Evolutionary conservation across 1,284 basidiomycete species (phyloP).

Genomic region (Apiotrichum mycotoxinovorans): DNA sequence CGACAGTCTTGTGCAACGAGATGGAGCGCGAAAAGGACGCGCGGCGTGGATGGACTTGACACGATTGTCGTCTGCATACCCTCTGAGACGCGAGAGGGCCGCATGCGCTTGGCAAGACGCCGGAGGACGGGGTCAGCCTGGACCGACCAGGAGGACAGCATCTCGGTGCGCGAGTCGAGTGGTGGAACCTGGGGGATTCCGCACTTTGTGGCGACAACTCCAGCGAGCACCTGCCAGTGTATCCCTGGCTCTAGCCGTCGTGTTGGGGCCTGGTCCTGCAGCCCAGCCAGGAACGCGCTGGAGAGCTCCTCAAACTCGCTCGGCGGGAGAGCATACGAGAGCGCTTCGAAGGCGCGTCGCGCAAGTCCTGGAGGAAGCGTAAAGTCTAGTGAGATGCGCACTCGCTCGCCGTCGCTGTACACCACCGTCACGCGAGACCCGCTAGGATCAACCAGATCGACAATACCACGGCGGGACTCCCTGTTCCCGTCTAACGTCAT

Average conservation of each 20-base stretch:
- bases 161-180: neutral
- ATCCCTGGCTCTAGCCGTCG: constrained; percentile 1
- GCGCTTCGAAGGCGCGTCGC: constrained; percentile 58
- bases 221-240: constrained; percentile 9
- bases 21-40: constrained; percentile 64
- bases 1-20: constrained; percentile 62
- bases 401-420: constrained; percentile 55
- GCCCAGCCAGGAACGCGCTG: neutral
- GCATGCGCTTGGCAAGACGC: constrained; percentile 50
- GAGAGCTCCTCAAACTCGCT: constrained; percentile 30
- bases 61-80: neutral
- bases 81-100: neutral
- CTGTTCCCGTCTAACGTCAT: constrained; percentile 26
- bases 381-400: constrained; percentile 56
- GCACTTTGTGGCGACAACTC: constrained; percentile 44
- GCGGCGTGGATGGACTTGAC: constrained; percentile 3
- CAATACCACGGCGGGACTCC: constrained; percentile 2
- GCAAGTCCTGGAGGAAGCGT: constrained; percentile 58
- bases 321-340: constrained; percentile 57
- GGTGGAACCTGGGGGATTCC: neutral
- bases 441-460: constrained; percentile 48
- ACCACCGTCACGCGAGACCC: constrained; percentile 54
- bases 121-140: constrained; percentile 52
- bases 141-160: neutral
- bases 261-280: neutral